Conservation (phyloP, 257 asterid species). For the Jaltomata sinuosa region DNA sequence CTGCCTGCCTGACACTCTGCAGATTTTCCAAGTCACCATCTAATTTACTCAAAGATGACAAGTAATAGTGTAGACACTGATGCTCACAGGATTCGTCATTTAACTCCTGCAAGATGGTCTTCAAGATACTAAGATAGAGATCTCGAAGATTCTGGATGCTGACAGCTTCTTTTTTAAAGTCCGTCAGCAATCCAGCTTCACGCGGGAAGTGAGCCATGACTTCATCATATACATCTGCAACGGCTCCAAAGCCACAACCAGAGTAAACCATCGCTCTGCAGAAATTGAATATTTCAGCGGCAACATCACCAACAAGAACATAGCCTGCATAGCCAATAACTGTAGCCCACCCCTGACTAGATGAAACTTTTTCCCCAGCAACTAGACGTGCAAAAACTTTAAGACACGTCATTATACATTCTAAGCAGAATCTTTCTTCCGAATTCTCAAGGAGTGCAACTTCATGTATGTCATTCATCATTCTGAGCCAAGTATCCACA, state of each 20-base stretch:
- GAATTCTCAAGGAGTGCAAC: constrained; percentile 20
- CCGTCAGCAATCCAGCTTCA: constrained; percentile 14
- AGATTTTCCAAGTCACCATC: constrained; percentile 62
- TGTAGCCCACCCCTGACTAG: constrained; percentile 71
- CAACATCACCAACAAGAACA: constrained; percentile 38
- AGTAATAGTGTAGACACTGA: constrained; percentile 33
- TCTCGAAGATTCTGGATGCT: constrained; percentile 53
- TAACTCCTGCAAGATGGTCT: constrained; percentile 48
- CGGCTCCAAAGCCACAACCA: constrained; percentile 61
- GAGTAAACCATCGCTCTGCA: constrained; percentile 65
- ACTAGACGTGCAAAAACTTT: constrained; percentile 49
- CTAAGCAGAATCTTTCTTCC: constrained; percentile 38
- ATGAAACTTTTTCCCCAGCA: constrained; percentile 37
- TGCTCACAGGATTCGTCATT: constrained; percentile 32
- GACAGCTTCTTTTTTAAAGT: constrained; percentile 14
- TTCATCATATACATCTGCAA: constrained; percentile 36
- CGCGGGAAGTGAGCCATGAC: constrained; percentile 30
- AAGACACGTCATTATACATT: constrained; percentile 39
- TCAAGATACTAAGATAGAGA: constrained; percentile 59
- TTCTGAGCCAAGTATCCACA: constrained; percentile 63
- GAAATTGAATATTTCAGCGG: constrained; percentile 45
- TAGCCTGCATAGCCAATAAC: constrained; percentile 34
- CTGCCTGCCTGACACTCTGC: constrained; percentile 49
- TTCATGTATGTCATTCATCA: constrained; percentile 58
- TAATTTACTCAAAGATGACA: constrained; percentile 72